These are phyloP conservation scores for Przewalskia tangutica DNA, from an alignment of 257 asterid genomes.

Conservation along the genomic window DNA sequence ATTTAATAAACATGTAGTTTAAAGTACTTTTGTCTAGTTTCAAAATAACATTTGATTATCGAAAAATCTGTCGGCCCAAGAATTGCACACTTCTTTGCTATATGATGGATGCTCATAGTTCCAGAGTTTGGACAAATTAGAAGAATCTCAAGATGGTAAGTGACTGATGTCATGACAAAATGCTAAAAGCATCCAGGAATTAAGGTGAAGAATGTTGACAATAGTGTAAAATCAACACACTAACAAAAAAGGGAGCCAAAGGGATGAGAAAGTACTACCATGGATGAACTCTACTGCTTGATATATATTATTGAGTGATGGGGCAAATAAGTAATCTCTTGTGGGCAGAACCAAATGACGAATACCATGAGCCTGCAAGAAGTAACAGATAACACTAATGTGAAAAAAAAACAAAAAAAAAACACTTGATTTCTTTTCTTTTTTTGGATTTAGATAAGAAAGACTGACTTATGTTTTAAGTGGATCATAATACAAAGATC, in stretches of 20 bases:
- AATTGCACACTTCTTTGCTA: background rate
- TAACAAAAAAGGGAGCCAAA: background rate
- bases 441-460: background rate
- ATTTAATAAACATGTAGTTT: background rate
- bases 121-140: background rate
- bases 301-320: conserved; percentile 27
- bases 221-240: background rate
- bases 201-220: background rate
- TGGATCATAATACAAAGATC: background rate
- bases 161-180: background rate
- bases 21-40: background rate
- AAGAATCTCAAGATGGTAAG: background rate
- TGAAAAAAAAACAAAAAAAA: background rate
- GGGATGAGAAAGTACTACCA: conserved; percentile 9
- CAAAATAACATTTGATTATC: background rate
- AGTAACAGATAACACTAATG: background rate
- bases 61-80: background rate
- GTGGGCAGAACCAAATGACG: conserved; percentile 39
- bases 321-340: conserved; percentile 44
- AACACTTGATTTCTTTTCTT: background rate
- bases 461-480: background rate
- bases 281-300: conserved; percentile 40
- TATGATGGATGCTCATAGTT: background rate
- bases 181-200: background rate
- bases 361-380: conserved; percentile 32